A percentile compares a stretch with the other conserved stretches of the same genome.
Evolutionary conservation across 2,329 filamentous ascomycete genomes (phyloP).

Genomic region (Botryotinia calthae): DNA sequence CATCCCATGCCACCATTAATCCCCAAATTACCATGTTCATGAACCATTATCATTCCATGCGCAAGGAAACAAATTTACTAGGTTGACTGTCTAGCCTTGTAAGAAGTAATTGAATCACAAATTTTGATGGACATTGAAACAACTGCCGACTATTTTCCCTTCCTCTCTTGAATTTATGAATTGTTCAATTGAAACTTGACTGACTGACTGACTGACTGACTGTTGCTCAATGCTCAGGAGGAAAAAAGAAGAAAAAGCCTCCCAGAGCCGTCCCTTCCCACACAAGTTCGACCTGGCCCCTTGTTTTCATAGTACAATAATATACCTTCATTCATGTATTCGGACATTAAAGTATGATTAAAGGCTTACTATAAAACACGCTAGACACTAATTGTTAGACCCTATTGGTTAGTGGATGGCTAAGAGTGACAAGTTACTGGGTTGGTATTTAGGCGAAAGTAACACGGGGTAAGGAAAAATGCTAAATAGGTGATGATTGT

Average conservation of each 20-base stretch:
- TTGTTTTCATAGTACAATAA: slow-evolving; percentile 7
- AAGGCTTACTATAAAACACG: slow-evolving; percentile 12
- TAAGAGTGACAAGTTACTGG: slow-evolving; percentile 8
- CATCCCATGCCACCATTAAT: neutral
- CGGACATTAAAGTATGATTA: slow-evolving; percentile 1
- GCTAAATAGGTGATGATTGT: slow-evolving; percentile 7
- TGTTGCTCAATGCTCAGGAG: neutral
- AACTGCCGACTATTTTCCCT: neutral
- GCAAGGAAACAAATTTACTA: neutral
- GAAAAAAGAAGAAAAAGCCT: neutral
- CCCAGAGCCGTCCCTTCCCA: neutral
- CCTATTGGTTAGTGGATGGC: slow-evolving; percentile 1
- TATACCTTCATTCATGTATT: neutral
- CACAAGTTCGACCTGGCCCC: neutral
- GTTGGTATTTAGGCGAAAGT: slow-evolving; percentile 7
- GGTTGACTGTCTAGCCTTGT: neutral
- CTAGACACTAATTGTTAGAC: neutral
- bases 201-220: neutral
- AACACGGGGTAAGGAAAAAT: slow-evolving; percentile 9
- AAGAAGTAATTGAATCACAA: neutral
- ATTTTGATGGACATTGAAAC: neutral
- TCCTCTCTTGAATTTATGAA: neutral
- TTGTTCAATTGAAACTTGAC: neutral
- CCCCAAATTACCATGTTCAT: neutral
- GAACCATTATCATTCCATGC: neutral